Evolutionary conservation across 257 asterid genomes (phyloP).

Genomic region (Verbena officinalis): DNA sequence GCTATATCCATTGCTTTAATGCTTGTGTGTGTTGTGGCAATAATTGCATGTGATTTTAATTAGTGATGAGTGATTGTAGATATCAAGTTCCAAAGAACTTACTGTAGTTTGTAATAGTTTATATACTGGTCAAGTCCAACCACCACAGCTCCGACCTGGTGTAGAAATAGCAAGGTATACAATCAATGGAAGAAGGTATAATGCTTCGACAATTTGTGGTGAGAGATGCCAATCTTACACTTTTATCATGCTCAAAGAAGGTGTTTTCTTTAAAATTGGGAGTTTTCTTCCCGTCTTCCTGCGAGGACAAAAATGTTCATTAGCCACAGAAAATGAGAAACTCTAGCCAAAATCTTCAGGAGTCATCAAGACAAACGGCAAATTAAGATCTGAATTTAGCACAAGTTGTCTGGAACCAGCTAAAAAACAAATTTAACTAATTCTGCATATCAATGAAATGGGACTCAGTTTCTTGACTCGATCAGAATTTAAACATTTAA

Average conservation of each 20-base stretch:
- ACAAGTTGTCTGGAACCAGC: not conserved
- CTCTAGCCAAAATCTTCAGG: not conserved
- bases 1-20: not conserved
- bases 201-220: slow-evolving; percentile 17
- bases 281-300: slow-evolving; percentile 86
- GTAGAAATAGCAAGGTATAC: slow-evolving; percentile 27
- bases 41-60: slow-evolving; percentile 5
- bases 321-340: slow-evolving; percentile 9
- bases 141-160: slow-evolving; percentile 97
- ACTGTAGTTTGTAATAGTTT: slow-evolving; percentile 92
- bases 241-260: slow-evolving; percentile 75
- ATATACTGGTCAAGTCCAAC: slow-evolving; percentile 87
- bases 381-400: not conserved
- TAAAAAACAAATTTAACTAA: not conserved
- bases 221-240: slow-evolving; percentile 48
- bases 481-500: not conserved
- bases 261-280: slow-evolving; percentile 53
- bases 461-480: not conserved
- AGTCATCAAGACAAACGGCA: slow-evolving; percentile 8
- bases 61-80: slow-evolving; percentile 15
- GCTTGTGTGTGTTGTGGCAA: not conserved
- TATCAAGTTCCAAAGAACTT: slow-evolving; percentile 31
- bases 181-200: slow-evolving; percentile 20
- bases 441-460: not conserved
- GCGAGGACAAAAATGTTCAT: slow-evolving; percentile 36